Evolutionary conservation across 2,329 filamentous ascomycete species (phyloP).

Genomic region (Penicillium expansum): DNA sequence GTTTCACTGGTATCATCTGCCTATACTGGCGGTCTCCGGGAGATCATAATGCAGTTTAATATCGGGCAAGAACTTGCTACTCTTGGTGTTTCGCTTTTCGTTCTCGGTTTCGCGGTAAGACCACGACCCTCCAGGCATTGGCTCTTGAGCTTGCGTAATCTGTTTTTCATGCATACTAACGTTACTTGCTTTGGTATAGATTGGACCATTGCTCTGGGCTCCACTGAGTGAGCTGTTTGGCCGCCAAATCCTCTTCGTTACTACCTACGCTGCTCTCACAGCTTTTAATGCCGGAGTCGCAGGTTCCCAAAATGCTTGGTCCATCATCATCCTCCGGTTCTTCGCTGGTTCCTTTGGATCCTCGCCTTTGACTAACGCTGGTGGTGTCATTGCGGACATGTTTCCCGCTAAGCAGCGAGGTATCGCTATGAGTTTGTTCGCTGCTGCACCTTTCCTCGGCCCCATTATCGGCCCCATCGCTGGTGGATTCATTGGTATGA

Average conservation of each 20-base stretch:
- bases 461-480: slow-evolving; percentile 30
- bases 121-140: not conserved
- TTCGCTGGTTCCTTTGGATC: slow-evolving; percentile 61
- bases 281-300: slow-evolving; percentile 60
- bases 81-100: slow-evolving; percentile 63
- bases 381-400: slow-evolving; percentile 57
- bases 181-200: slow-evolving; percentile 29
- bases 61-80: slow-evolving; percentile 55
- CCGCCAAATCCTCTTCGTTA: slow-evolving; percentile 51
- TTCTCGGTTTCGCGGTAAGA: slow-evolving; percentile 54
- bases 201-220: slow-evolving; percentile 65
- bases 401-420: slow-evolving; percentile 54
- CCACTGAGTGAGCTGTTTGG: slow-evolving; percentile 64
- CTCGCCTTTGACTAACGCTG: slow-evolving; percentile 48
- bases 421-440: slow-evolving; percentile 61
- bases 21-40: slow-evolving; percentile 27
- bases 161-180: not conserved
- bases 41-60: slow-evolving; percentile 55
- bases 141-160: not conserved
- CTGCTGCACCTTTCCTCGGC: slow-evolving; percentile 62
- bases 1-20: slow-evolving; percentile 70
- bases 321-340: slow-evolving; percentile 63
- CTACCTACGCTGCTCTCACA: slow-evolving; percentile 56
- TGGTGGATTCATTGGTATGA: slow-evolving; percentile 32
- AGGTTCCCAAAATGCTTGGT: slow-evolving; percentile 55